Evolutionary conservation across 129 eudicot species (phyloP).

Genomic region (Flaveria linearis): DNA sequence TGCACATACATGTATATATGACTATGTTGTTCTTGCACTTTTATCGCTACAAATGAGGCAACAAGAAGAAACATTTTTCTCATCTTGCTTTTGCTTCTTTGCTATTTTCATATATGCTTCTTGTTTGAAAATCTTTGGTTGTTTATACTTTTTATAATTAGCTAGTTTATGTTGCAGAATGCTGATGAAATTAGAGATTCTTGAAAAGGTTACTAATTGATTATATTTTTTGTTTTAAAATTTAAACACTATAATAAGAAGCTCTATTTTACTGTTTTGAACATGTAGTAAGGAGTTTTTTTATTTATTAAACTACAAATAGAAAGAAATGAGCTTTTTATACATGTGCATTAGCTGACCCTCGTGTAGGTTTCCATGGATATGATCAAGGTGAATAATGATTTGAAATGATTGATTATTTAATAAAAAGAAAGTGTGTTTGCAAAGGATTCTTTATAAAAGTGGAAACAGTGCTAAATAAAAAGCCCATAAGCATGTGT

Average conservation of each 20-base stretch:
- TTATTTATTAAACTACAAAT: too few species aligned
- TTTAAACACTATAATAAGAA: background rate
- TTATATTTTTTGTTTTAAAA: background rate
- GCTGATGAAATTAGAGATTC: background rate
- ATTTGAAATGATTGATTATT: background rate
- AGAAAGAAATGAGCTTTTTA: background rate
- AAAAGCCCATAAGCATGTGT: background rate
- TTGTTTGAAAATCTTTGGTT: constrained; percentile 20
- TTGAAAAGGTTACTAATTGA: background rate
- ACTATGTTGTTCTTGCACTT: constrained; percentile 18
- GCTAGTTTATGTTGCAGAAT: background rate
- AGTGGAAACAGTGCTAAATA: background rate
- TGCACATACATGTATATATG: too few species aligned
- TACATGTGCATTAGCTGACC: background rate
- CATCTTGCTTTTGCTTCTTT: constrained; percentile 18
- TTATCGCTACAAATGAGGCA: constrained; percentile 27
- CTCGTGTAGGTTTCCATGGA: background rate
- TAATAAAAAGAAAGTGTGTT: background rate
- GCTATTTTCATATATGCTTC: background rate
- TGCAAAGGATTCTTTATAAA: constrained; percentile 19
- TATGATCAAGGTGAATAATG: background rate
- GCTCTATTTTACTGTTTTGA: background rate
- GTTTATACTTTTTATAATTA: constrained; percentile 8
- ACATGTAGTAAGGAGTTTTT: background rate
- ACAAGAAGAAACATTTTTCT: constrained; percentile 14